Conservation (phyloP, 2,329 filamentous ascomycete species). For the Verticillium klebahnii region DNA sequence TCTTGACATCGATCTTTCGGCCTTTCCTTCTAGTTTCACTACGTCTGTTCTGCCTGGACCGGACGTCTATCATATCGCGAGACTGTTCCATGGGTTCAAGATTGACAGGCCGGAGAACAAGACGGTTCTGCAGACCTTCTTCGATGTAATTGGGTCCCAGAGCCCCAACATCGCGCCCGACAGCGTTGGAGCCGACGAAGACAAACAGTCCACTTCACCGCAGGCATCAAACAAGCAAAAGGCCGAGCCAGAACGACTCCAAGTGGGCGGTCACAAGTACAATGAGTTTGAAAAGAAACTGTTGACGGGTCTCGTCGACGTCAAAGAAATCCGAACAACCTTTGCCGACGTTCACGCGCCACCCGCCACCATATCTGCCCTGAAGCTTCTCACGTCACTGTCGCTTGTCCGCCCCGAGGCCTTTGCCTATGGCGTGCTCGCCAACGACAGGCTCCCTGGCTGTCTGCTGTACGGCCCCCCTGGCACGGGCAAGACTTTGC, state of each 20-base stretch:
- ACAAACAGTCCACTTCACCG: constrained; percentile 14
- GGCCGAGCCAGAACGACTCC: constrained; percentile 10
- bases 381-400: constrained; percentile 84
- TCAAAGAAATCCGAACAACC: constrained; percentile 76
- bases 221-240: constrained; percentile 4
- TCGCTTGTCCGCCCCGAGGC: constrained; percentile 85
- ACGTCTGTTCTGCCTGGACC: constrained; percentile 29
- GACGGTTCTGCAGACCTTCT: constrained; percentile 7
- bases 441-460: constrained; percentile 85
- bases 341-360: constrained; percentile 85
- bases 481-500: constrained; percentile 69
- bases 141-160: constrained; percentile 13
- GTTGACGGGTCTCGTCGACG: constrained; percentile 75
- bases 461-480: constrained; percentile 85
- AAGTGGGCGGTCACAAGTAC: constrained; percentile 33
- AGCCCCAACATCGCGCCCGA: constrained; percentile 8
- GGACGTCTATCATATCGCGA: constrained; percentile 34
- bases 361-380: constrained; percentile 74
- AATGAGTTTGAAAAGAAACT: constrained; percentile 81
- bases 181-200: constrained; percentile 8
- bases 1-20: not conserved
- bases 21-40: constrained; percentile 7
- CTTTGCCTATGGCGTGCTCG: constrained; percentile 92
- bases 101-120: constrained; percentile 1
- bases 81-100: constrained; percentile 11